Evolutionary conservation across 352 stramenopile species (phyloP), one percentile per base, ranked within the genome.

Genomic region (Phytopythium delawarense): DNA sequence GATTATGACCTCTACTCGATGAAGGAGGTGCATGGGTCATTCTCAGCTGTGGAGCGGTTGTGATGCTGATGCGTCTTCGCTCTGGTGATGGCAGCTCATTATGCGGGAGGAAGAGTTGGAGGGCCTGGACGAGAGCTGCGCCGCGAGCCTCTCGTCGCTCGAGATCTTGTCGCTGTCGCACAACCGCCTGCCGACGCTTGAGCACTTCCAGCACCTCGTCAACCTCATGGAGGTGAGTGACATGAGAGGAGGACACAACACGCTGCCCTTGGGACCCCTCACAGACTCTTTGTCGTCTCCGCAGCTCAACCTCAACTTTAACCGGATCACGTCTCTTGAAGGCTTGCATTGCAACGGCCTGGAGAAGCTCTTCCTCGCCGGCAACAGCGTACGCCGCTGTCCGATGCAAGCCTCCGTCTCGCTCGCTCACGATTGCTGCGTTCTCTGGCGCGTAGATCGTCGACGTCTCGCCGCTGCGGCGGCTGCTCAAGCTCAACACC

Each of bases 121-220:
- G 6, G 64, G 63, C 7, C 37, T 92, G 30, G 72, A 91, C 49
- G 68, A 79, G 25, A 57, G 50, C 50, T 94, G 83, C 60, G 85
- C 85, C 2, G 71, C 84, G 61, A 72, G 65, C 39, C 63, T 94
- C 51, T 59, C 71, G 12, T 79, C 74, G 56, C 63, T 94, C 15
- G 85, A 94, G 70, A 78, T 94, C 35, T 62, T 94, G n/a, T 94
- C 85, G 30, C 69, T 94, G 3, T 94, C 85, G 7, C 85, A 94
- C 78, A 94, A 94, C 63, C 70, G 66, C 20, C 69, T 94, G 25
- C 61, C 66, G 28, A 83, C 75, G 44, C 67, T 94, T 2, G 60
- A 84, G 6, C 62, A 84, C 34, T 94, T 92, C 44, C 71, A 89
- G 66, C 65, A 85, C 59, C 77, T 92, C 20, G 72, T 70, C 45